These are phyloP conservation scores for Lactifluus hygrophoroides DNA, from an alignment of 768 basidiomycete species.

Conservation along the genomic window DNA sequence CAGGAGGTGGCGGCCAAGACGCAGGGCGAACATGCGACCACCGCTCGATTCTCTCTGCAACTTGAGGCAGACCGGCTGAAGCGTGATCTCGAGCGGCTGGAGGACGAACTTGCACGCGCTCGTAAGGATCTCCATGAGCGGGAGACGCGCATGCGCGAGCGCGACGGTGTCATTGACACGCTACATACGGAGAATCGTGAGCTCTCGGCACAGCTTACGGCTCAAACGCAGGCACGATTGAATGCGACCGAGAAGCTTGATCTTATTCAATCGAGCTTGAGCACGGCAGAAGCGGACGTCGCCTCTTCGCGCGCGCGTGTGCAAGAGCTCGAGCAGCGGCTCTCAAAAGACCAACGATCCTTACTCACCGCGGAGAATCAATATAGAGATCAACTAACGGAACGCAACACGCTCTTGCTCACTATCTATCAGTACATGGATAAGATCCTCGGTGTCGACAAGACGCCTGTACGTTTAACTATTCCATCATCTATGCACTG, in stretches of 20 bases:
- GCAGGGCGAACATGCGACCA: slow-evolving; percentile 76
- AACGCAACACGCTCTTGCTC: slow-evolving; percentile 83
- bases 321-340: slow-evolving; percentile 66
- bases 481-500: background rate
- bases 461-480: slow-evolving; percentile 54
- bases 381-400: slow-evolving; percentile 87
- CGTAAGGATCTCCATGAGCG: slow-evolving; percentile 59
- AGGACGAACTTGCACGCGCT: slow-evolving; percentile 68
- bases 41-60: slow-evolving; percentile 78
- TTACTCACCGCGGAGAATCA: slow-evolving; percentile 65
- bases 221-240: slow-evolving; percentile 80
- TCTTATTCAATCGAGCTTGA: slow-evolving; percentile 47
- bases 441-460: slow-evolving; percentile 84
- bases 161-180: slow-evolving; percentile 65
- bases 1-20: slow-evolving; percentile 71
- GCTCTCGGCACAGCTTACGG: slow-evolving; percentile 65
- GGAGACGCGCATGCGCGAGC: slow-evolving; percentile 57
- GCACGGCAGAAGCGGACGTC: slow-evolving; percentile 62
- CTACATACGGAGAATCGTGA: slow-evolving; percentile 77
- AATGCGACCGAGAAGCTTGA: slow-evolving; percentile 91
- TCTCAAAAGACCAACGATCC: slow-evolving; percentile 75
- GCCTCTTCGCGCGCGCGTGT: slow-evolving; percentile 49
- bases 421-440: slow-evolving; percentile 95
- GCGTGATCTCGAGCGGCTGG: slow-evolving; percentile 72
- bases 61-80: slow-evolving; percentile 82